phyloP scores from a whole-genome alignment of 768 basidiomycete genomes.

The Strobilomyces echinocephalus region DNA sequence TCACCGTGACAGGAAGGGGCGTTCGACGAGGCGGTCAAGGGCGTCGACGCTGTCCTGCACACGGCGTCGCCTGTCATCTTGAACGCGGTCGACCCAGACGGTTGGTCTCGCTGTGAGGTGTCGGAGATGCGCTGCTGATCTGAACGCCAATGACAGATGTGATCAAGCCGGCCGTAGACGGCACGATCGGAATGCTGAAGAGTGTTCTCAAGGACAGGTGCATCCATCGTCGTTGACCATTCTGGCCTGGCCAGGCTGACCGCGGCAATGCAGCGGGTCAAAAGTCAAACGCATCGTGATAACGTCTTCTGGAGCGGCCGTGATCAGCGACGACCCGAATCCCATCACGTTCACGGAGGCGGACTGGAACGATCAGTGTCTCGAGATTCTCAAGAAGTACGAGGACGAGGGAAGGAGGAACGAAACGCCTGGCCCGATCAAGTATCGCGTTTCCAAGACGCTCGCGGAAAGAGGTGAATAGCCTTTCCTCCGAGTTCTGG shows the following conservation, averaged over 20 bases:
- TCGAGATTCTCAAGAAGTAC: no score
- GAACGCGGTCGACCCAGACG: conserved; percentile 42
- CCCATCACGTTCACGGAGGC: conserved; percentile 9
- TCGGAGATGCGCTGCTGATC: background rate
- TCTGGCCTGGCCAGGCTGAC: no score
- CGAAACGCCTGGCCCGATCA: conserved; percentile 32
- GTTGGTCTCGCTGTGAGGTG: conserved; percentile 3
- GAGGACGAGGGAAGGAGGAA: conserved; percentile 35
- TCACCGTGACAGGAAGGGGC: conserved; percentile 49
- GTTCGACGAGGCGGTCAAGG: conserved; percentile 77
- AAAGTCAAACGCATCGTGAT: conserved; percentile 64
- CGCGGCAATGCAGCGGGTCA: conserved; percentile 21
- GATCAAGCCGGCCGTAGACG: conserved; percentile 66
- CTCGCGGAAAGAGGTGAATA: no score
- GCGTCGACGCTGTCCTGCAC: conserved; percentile 67
- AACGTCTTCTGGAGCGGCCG: conserved; percentile 56
- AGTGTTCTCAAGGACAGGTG: conserved; percentile 30
- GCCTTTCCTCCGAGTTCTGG: no score
- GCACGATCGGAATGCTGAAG: conserved; percentile 59
- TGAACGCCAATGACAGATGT: conserved; percentile 38
- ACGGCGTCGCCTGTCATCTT: conserved; percentile 60
- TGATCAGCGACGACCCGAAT: conserved; percentile 34
- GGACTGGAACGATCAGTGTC: no score
- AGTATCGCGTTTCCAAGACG: conserved; percentile 59
- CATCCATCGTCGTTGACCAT: conserved; percentile 1